Evolutionary conservation across 306 rosid species (phyloP), one percentile per base, ranked within the genome.

Genomic region (Amphicarpaea edgeworthii): DNA sequence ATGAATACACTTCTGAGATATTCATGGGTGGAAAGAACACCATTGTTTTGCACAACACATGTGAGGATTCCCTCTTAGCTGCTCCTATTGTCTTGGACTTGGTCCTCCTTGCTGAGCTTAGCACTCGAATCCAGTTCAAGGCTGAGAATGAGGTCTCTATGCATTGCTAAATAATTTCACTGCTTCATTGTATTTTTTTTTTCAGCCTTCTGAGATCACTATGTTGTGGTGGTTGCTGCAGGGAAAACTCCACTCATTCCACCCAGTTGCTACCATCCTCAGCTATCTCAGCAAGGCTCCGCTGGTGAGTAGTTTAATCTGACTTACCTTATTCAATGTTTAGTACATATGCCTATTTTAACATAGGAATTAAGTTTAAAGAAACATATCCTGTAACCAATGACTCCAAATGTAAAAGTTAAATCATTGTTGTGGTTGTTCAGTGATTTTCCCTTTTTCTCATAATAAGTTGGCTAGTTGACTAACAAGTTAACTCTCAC

Each of bases 21-120:
- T 95, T 95, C 96, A 84, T 95, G 99, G 99, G 99, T 28, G 99
- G 99, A 60, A 85, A 64, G 80, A 92, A 67, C 84, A 95, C 99
- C 43, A 95, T 95, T 15, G 99, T 95, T 77, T 20, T 95, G 88
- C 99, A 95, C 93, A 95, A 95, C 88, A 95, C 99, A 9, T 95
- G 99, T n/a, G 99, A 95, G 83, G 99, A 95, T 82, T 95, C 99
- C n/a, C 93, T 95, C 14, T 73, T 95, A 79, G 99, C 99, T 51
- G 97, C 99, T 74, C 99, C 99, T 30, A 95, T 95, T 67, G 92
- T 95, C 79, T 90, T 95, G 60, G 99, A 95, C 62, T 84, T 95
- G 88, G 99, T 95, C 76, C 97, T 95, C 67, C 97, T 95, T 51
- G 97, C 99, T 46, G 99, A 95, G 86, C 99, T 95, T n/a, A 90